Evolutionary conservation across 139 green algal species (phyloP), one percentile per base, ranked within the genome.

Genomic region (Klebsormidium nitens): DNA sequence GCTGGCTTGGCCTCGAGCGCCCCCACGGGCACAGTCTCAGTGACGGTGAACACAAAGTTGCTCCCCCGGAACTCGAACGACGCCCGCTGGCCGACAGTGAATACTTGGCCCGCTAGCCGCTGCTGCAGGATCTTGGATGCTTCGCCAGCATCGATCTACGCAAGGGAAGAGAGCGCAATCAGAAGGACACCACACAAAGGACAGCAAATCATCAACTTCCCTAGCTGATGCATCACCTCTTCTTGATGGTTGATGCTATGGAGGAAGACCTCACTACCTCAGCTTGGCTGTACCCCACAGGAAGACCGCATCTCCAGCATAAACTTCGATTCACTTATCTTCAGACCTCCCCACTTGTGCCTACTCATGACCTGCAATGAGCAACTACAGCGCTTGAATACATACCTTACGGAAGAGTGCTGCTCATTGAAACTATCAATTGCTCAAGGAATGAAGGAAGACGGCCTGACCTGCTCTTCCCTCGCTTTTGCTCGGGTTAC

Each of bases 21-120:
- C 39, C 63, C 71, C 26, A 78, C 74, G 11, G 79, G 61, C 40
- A 81, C 17, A 8, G 95, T 58, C 46, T 71, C 79, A 17, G 56
- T 80, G 5, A 97, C 70, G 0, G 50, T 82, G 5, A 95, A 69
- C 55, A 87, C 60, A 64, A 87, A 95, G 77, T 95, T 96, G 63
- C 57, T 79, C 28, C 87, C 89, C 44, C 89, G 82, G 60, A 87
- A 90, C 67, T 98, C 92, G 73, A 97, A 96, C 0, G 86, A 84
- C 0, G 92, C n/a, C 42, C 89, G 78, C 77, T 97, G 92, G 2
- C 80, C 76, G 1, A 83, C 61, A 0, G 80, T 83, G 2, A 96
- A 84, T 64, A 19, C 14, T 19, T 40, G 29, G 29, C 35, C 14
- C 19, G 14, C 56, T 14, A 58, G 14, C 14, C 56, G 29, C 35